These are phyloP conservation scores for Salicornia ramosissima DNA, from an alignment of 148 eudicot species.

Conservation along the genomic window DNA sequence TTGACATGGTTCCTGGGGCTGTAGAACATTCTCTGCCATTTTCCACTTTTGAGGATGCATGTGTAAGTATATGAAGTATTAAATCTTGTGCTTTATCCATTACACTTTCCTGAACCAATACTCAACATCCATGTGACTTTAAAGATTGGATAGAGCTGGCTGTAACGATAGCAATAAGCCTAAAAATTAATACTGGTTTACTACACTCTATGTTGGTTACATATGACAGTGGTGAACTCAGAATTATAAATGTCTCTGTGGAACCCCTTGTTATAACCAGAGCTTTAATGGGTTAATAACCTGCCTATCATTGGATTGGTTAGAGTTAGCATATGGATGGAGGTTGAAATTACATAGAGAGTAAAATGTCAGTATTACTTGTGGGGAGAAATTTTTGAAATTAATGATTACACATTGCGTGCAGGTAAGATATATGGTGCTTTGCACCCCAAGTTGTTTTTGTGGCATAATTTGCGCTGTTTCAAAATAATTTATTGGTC, in stretches of 20 bases:
- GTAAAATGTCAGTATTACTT: too few relatives aligned
- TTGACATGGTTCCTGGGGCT: conserved; percentile 86
- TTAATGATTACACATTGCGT: too few relatives aligned
- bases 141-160: background rate
- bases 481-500: too few relatives aligned
- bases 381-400: too few relatives aligned
- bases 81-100: background rate
- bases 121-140: background rate
- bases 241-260: background rate
- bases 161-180: background rate
- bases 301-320: too few relatives aligned
- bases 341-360: too few relatives aligned
- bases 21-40: conserved; percentile 79
- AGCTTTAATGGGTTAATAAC: too few relatives aligned
- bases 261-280: too few relatives aligned
- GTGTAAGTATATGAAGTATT: conserved; percentile 44
- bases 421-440: too few relatives aligned
- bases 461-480: too few relatives aligned
- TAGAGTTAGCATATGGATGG: too few relatives aligned
- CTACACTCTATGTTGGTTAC: background rate
- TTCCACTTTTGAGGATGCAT: conserved; percentile 88
- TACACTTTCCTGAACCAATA: background rate
- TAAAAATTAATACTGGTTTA: background rate
- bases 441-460: too few relatives aligned
- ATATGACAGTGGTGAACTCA: background rate